Evolutionary conservation across 2,329 filamentous ascomycete genomes (phyloP).

Genomic region (Waltergamsia citrina): DNA sequence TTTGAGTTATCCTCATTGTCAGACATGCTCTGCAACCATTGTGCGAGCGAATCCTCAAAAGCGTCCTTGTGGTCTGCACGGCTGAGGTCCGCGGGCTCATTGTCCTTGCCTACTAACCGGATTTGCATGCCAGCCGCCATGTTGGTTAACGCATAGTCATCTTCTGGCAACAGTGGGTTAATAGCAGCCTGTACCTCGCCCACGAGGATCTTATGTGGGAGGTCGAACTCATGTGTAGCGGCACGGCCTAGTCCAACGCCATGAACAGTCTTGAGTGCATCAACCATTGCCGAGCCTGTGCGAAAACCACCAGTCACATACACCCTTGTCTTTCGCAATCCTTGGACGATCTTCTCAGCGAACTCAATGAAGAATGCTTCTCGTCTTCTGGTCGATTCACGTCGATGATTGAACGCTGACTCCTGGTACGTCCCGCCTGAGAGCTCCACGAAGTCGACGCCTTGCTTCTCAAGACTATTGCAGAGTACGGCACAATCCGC

Average conservation of each 20-base stretch:
- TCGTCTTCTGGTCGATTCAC: constrained; percentile 43
- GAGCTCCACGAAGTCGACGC: constrained; percentile 50
- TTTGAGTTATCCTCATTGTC: background rate
- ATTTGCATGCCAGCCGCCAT: constrained; percentile 1
- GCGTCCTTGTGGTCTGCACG: background rate
- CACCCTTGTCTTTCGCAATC: constrained; percentile 34
- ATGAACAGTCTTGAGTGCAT: constrained; percentile 46
- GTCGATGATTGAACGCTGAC: constrained; percentile 38
- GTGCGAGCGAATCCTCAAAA: background rate
- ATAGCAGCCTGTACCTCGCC: background rate
- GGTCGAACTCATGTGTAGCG: constrained; percentile 18
- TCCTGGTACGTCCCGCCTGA: constrained; percentile 50
- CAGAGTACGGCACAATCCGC: constrained; percentile 40
- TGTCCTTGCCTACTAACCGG: background rate
- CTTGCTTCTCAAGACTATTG: constrained; percentile 32
- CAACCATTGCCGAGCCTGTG: constrained; percentile 45
- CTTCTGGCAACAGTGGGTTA: background rate
- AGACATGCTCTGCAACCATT: background rate
- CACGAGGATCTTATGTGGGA: constrained; percentile 17
- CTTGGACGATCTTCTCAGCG: constrained; percentile 18
- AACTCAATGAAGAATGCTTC: constrained; percentile 55
- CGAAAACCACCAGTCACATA: constrained; percentile 52
- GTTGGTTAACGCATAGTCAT: constrained; percentile 2
- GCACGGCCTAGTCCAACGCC: constrained; percentile 46
- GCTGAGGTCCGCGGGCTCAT: constrained; percentile 1